Conservation (phyloP, 306 rosid genomes). For the Hippophae tibetana region DNA sequence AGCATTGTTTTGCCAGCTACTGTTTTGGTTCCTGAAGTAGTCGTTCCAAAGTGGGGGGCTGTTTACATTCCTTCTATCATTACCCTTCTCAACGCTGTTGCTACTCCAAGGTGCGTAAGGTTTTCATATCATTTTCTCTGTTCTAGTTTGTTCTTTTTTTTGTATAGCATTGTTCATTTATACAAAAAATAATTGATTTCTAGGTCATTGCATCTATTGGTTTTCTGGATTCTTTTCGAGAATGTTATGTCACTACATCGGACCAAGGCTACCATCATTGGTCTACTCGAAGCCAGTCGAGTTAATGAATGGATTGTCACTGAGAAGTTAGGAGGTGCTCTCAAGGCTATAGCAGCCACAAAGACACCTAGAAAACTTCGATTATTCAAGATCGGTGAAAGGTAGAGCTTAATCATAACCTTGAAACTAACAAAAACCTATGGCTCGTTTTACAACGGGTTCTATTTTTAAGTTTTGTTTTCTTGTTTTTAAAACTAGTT, state of each 20-base stretch:
- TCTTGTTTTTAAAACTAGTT: too few relatives aligned
- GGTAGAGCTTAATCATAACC: conserved; percentile 25
- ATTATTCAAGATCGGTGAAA: conserved; percentile 49
- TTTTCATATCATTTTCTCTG: not conserved
- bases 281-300: conserved; percentile 54
- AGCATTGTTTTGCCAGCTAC: conserved; percentile 75
- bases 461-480: too few relatives aligned
- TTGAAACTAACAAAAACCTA: too few relatives aligned
- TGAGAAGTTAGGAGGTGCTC: conserved; percentile 73
- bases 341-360: conserved; percentile 32
- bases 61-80: conserved; percentile 71
- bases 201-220: conserved; percentile 65
- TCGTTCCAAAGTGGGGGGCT: conserved; percentile 71
- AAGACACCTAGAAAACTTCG: conserved; percentile 39
- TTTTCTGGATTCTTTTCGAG: conserved; percentile 83
- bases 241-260: conserved; percentile 84
- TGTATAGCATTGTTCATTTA: too few relatives aligned
- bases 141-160: too few relatives aligned
- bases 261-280: conserved; percentile 76
- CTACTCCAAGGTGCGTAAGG: conserved; percentile 59
- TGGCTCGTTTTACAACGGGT: too few relatives aligned
- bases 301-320: conserved; percentile 92
- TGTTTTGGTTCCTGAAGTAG: conserved; percentile 74
- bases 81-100: conserved; percentile 71
- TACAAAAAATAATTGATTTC: not conserved